Evolutionary conservation across 2,329 filamentous ascomycete species (phyloP).

Genomic region (Pseudopyricularia cyperi): DNA sequence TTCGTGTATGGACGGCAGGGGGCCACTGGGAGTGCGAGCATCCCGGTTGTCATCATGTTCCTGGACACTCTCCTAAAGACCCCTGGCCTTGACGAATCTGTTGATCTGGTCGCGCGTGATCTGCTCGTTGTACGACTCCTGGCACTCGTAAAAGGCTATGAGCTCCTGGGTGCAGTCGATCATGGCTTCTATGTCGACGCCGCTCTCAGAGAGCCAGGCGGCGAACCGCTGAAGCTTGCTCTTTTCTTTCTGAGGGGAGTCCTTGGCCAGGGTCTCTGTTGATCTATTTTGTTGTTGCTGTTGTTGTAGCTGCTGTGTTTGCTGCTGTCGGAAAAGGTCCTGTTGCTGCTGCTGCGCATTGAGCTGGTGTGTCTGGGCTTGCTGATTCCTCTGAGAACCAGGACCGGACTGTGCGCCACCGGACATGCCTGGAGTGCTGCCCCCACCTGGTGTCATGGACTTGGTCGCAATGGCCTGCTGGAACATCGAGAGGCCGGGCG

Average conservation of each 20-base stretch:
- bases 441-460: not conserved
- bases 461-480: not conserved
- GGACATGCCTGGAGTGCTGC: slow-evolving; percentile 13
- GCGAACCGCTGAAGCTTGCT: slow-evolving; percentile 53
- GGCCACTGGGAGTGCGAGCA: no score
- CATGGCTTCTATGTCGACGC: slow-evolving; percentile 70
- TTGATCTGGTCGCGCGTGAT: slow-evolving; percentile 44
- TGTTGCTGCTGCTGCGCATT: slow-evolving; percentile 4
- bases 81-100: slow-evolving; percentile 44
- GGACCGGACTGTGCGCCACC: slow-evolving; percentile 16
- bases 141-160: slow-evolving; percentile 71
- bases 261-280: slow-evolving; percentile 6
- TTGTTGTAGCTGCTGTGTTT: slow-evolving; percentile 1
- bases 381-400: not conserved
- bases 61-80: slow-evolving; percentile 25
- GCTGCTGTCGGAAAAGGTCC: slow-evolving; percentile 10
- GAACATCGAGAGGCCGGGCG: not conserved
- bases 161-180: slow-evolving; percentile 87
- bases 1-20: no score
- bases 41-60: not conserved
- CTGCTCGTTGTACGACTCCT: slow-evolving; percentile 49
- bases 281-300: slow-evolving; percentile 10
- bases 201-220: slow-evolving; percentile 75
- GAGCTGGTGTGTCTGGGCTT: not conserved
- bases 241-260: slow-evolving; percentile 13